Base-by-base conservation (phyloP, 306 rosid genomes). In the Fagus crenata region DNA sequence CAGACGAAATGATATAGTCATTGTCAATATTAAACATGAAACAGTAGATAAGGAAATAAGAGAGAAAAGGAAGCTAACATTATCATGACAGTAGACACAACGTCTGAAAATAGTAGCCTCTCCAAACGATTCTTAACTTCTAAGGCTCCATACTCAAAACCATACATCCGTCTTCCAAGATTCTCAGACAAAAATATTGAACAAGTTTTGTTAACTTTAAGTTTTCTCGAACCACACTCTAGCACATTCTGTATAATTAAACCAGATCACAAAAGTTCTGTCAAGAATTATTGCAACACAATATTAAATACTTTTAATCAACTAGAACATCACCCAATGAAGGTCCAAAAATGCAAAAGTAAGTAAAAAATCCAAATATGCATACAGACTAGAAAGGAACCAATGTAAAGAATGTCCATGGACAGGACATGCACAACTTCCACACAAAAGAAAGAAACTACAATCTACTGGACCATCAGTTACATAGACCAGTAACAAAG, bases 71-170 rank as follows among this genome's bases (percentile, higher is more conserved):
- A 22, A 69, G 75, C 83, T 77, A 77, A 87, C 91, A 84, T 84
- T 81, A 92, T 89, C 98, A 89, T 86, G 80, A 86, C 89, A 49
- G 84, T 83, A 60, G 97, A 91, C 63, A 92, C 91, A 63, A 96
- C 71, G 53, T 86, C 82, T 43, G 93, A 89, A 86, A 96, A 83
- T 42, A 69, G 71, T 75, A 92, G 53, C 78, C 90, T 83, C 89
- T 92, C 96, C 89, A 96, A 86, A 85, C 89, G 85, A 75, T 83
- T 85, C 84, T 89, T 92, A 36, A 91, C 84, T 78, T 90, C 97
- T 71, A 92, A 78, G 40, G 98, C 89, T 81, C 91, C 99, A 85
- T 89, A 92, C 82, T 96, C 96, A 76, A 82, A 85, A 72, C 99
- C 94, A 36, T 89, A 77, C 73, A 86, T 87, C 67, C 59, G 91